A percentile compares a stretch with the other conserved stretches of the same genome.
Conservation (phyloP, 257 asterid genomes). For the Lycium barbarum region DNA sequence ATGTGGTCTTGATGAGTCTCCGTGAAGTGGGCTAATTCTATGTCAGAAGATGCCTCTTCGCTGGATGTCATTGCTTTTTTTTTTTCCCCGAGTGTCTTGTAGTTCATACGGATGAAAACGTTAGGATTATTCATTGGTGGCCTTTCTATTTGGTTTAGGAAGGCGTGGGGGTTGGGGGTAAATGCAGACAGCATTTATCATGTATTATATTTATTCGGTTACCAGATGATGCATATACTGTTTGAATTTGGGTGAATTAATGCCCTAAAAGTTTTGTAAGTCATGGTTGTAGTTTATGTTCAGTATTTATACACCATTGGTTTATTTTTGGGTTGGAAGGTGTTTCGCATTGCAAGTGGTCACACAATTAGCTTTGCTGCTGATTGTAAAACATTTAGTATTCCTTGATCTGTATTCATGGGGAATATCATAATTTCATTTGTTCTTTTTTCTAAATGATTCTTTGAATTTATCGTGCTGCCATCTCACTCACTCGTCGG, state of each 20-base stretch:
- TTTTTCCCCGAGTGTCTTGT: not conserved
- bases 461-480: not conserved
- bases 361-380: slow-evolving; percentile 23
- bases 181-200: slow-evolving; percentile 25
- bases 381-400: slow-evolving; percentile 36
- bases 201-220: slow-evolving; percentile 26
- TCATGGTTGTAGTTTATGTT: slow-evolving; percentile 25
- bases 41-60: slow-evolving; percentile 34
- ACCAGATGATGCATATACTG: slow-evolving; percentile 25
- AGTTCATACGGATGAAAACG: slow-evolving; percentile 28
- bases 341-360: slow-evolving; percentile 18
- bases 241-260: slow-evolving; percentile 24
- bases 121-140: slow-evolving; percentile 25
- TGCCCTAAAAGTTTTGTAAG: slow-evolving; percentile 30
- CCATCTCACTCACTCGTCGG: not conserved
- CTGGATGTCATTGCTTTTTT: slow-evolving; percentile 21
- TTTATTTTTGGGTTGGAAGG: slow-evolving; percentile 33
- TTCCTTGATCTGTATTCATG: slow-evolving; percentile 30
- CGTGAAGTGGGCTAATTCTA: slow-evolving; percentile 29
- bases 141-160: slow-evolving; percentile 26
- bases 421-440: not conserved
- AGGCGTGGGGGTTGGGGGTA: slow-evolving; percentile 9
- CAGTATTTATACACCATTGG: slow-evolving; percentile 33
- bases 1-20: not conserved
- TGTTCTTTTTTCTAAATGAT: not conserved